Evolutionary conservation across 768 basidiomycete species (phyloP).

Genomic region (Collybiopsis luxurians): DNA sequence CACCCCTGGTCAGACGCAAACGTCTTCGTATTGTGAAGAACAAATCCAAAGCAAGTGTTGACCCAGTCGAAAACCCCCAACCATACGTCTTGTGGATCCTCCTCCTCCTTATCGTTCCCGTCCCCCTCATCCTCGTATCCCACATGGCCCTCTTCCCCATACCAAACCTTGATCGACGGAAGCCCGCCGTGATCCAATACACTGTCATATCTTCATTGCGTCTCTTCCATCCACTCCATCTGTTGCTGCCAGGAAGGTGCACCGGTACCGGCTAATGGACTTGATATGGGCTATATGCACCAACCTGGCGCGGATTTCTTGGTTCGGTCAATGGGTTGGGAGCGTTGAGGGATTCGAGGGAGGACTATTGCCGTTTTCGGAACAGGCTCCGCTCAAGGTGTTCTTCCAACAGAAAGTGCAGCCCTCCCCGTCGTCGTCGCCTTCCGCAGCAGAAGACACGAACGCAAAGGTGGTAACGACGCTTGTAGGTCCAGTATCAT

Average conservation of each 20-base stretch:
- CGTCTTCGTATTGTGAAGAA: neutral
- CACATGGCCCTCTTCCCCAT: conserved; percentile 50
- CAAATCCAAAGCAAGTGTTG: neutral
- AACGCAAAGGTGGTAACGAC: conserved; percentile 32
- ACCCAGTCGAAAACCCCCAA: conserved; percentile 13
- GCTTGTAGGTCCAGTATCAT: conserved; percentile 42
- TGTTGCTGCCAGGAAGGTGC: conserved; percentile 14
- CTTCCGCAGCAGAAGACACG: conserved; percentile 7
- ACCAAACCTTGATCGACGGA: conserved; percentile 66
- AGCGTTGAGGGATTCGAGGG: conserved; percentile 1
- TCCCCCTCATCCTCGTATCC: conserved; percentile 49
- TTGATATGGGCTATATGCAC: neutral
- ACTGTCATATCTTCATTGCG: conserved; percentile 38
- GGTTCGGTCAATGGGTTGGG: conserved; percentile 12
- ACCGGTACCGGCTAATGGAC: neutral
- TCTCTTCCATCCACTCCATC: conserved; percentile 66
- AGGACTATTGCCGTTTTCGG: conserved; percentile 59
- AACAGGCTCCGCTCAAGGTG: conserved; percentile 60
- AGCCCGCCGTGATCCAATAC: conserved; percentile 20
- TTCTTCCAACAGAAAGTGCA: conserved; percentile 66
- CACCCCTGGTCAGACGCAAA: conserved; percentile 38
- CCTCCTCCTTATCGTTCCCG: conserved; percentile 53
- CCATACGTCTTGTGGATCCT: conserved; percentile 53
- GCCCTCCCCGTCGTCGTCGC: conserved; percentile 22
- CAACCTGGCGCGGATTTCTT: conserved; percentile 18